phyloP scores from a whole-genome alignment of 305 asterid genomes.

The Fraxinus paxiana region DNA sequence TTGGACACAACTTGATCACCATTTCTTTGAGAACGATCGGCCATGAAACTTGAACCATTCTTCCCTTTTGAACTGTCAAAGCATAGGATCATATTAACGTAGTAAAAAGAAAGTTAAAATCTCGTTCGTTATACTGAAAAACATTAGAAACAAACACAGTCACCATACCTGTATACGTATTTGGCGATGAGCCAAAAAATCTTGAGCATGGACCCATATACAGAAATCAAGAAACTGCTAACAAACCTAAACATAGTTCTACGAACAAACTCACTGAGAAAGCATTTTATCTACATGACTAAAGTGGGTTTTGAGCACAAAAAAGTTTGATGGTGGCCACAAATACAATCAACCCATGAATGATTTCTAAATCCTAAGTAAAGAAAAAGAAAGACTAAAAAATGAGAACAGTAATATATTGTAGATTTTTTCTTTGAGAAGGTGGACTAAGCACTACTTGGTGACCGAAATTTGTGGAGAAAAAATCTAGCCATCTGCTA shows the following conservation, averaged over 20 bases:
- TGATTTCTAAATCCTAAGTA: constrained; percentile 35
- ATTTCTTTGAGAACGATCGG: constrained; percentile 25
- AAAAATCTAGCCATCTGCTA: background rate
- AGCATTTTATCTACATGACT: background rate
- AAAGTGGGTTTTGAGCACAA: constrained; percentile 30
- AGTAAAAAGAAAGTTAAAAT: too few relatives aligned
- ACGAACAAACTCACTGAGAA: constrained; percentile 20
- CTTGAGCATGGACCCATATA: constrained; percentile 35
- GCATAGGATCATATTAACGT: background rate
- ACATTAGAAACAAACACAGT: background rate
- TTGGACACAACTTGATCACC: constrained; percentile 25
- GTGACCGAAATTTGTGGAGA: constrained; percentile 35
- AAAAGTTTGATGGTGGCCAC: constrained; percentile 28
- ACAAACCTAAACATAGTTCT: constrained; percentile 33
- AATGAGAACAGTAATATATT: background rate
- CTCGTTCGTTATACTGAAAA: background rate
- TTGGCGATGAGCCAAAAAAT: constrained; percentile 31
- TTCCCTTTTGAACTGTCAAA: constrained; percentile 34
- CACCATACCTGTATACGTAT: constrained; percentile 40
- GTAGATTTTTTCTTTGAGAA: constrained; percentile 26
- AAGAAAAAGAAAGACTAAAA: constrained; percentile 11
- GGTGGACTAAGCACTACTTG: constrained; percentile 36
- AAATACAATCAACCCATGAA: constrained; percentile 30
- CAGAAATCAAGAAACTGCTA: constrained; percentile 29
- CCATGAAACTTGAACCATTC: constrained; percentile 29